These are phyloP conservation scores for Aegilops sharonensis DNA, from an alignment of 176 grass and related monocot species.

Conservation along the genomic window DNA sequence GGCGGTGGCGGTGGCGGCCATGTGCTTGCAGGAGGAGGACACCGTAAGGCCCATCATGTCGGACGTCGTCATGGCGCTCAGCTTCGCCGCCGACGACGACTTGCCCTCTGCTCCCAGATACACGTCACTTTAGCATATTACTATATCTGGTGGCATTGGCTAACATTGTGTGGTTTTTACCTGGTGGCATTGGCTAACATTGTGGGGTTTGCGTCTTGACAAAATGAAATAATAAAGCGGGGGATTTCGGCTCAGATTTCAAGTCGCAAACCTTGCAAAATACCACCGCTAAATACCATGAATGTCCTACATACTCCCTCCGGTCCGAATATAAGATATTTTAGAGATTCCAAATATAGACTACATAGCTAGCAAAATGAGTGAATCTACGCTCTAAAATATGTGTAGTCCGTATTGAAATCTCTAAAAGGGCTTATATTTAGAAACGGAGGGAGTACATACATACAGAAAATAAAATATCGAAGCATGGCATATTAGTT, in stretches of 20 bases:
- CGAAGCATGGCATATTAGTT: background rate
- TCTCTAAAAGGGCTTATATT: too few relatives aligned
- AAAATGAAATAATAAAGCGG: background rate
- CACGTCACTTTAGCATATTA: background rate
- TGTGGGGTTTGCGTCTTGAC: background rate
- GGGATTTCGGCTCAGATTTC: background rate
- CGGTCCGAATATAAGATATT: too few relatives aligned
- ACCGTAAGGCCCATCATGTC: constrained; percentile 47
- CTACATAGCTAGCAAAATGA: too few relatives aligned
- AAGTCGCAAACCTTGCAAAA: background rate
- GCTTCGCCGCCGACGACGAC: constrained; percentile 19
- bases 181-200: constrained; percentile 1
- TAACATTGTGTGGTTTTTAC: background rate
- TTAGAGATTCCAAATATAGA: too few relatives aligned
- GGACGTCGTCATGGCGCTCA: constrained; percentile 48
- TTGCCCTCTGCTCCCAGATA: background rate
- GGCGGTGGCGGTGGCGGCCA: constrained; percentile 45
- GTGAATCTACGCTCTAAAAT: too few relatives aligned
- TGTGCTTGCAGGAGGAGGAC: constrained; percentile 61
- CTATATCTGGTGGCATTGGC: background rate
- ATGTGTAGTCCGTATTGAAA: too few relatives aligned
- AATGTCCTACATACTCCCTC: background rate
- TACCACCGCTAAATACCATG: background rate
- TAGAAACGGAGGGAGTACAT: background rate
- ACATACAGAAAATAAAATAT: background rate